Conservation (phyloP, 805 yeast species). For the Saturnispora besseyi region DNA sequence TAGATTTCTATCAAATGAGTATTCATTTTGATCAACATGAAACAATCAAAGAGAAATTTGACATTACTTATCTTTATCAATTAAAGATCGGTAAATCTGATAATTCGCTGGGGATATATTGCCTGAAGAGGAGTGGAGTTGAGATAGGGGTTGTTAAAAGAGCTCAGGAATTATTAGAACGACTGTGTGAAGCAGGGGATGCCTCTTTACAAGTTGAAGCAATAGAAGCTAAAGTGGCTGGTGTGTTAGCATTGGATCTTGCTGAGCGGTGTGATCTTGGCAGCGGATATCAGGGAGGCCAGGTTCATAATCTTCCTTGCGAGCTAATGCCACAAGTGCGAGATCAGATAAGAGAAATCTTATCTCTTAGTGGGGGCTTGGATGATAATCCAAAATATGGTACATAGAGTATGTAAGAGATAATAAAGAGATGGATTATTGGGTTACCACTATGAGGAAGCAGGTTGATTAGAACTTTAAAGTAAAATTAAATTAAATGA, state of each 20-base stretch:
- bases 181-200: too few relatives aligned
- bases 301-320: too few relatives aligned
- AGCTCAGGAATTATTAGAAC: conserved; percentile 2
- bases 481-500: too few relatives aligned
- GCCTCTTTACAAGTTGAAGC: too few relatives aligned
- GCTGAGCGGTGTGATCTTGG: not conserved
- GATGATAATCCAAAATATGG: too few relatives aligned
- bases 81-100: conserved; percentile 27
- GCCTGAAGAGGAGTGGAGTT: conserved; percentile 29
- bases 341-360: not conserved
- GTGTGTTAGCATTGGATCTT: not conserved
- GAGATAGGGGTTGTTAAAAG: conserved; percentile 5
- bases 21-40: not conserved
- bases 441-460: not conserved
- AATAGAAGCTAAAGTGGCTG: not conserved
- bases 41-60: conserved; percentile 5
- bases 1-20: conserved; percentile 26
- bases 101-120: conserved; percentile 32
- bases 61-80: conserved; percentile 29
- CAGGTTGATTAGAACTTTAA: too few relatives aligned
- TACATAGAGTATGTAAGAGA: too few relatives aligned
- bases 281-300: too few relatives aligned
- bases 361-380: too few relatives aligned
- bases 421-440: not conserved
- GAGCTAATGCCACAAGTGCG: too few relatives aligned